Evolutionary conservation across 768 basidiomycete genomes (phyloP), one percentile per base, ranked within the genome.

Genomic region (Tylopilus rubrobrunneus): DNA sequence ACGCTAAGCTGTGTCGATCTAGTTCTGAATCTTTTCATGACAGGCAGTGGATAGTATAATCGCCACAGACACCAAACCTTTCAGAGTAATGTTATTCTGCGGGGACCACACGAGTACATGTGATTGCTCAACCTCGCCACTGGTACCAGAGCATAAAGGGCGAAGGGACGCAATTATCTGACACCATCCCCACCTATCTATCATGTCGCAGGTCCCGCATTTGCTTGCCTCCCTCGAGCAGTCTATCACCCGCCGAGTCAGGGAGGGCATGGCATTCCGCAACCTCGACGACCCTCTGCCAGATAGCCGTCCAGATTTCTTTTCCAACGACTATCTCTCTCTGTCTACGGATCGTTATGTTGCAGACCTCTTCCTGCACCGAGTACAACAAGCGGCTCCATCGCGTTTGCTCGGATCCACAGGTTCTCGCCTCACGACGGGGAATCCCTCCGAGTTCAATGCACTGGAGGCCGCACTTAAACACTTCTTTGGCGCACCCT

Each of bases 241-340:
- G 17, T 53, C 60, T n/a, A 25, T 62, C 27, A 7, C 44, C 19
- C 15, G 43, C 21, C 52, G 60, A 29, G 28, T 25, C 11, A 56
- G 14, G 37, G 23, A 39, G 14, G 60, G 63, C 7, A 51, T 57
- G 45, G 51, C 50, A 7, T 7, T 48, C 43, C 52, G 60, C 28
- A 5, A 7, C 33, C 55, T 63, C 36, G 45, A 62, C 11, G 34
- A 53, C 4, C 63, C 57, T 3, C 60, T 59, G 41, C 60, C 63
- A 4, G 48, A 60, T 17, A 28, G 48, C 52, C 55, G 56, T 40
- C 60, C 63, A 3, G 76, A 77, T 51, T 66, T 78, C 51, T 75
- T 74, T 37, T 77, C 79, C 6, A 82, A 79, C 49, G 78, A 82
- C 57, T 82, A 80, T 56, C 71, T 82, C 11, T 78, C 79, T 1